These are phyloP conservation scores for Cadophora sp. DNA, from an alignment of 2,329 filamentous ascomycete species.

Conservation along the genomic window DNA sequence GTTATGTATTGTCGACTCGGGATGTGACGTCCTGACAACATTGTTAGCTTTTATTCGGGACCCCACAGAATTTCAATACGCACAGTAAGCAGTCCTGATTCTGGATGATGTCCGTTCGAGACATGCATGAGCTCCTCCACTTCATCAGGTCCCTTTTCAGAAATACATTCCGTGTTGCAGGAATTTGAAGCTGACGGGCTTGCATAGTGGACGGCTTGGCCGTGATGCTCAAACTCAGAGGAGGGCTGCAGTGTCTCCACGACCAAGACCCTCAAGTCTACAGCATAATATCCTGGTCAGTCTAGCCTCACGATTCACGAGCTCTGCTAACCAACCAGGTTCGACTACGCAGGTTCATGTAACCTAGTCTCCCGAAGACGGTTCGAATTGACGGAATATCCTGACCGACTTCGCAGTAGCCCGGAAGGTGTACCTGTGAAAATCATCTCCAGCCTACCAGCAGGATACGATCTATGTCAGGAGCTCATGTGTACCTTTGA, in stretches of 20 bases:
- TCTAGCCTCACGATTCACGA: neutral
- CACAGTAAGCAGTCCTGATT: constrained; percentile 12
- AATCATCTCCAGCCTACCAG: constrained; percentile 15
- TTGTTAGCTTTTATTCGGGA: constrained; percentile 24
- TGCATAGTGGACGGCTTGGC: constrained; percentile 12
- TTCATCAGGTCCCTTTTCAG: neutral
- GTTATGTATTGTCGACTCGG: neutral
- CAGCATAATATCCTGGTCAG: constrained; percentile 24
- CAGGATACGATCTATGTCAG: constrained; percentile 23
- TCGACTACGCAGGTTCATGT: constrained; percentile 26
- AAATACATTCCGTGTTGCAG: neutral
- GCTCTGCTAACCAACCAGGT: constrained; percentile 11
- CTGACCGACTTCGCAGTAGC: neutral
- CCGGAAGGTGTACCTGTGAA: constrained; percentile 17
- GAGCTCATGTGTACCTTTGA: constrained; percentile 10
- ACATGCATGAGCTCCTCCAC: neutral
- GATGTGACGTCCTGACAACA: neutral
- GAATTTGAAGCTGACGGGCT: neutral
- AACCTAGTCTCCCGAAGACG: constrained; percentile 23
- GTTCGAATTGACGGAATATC: constrained; percentile 4
- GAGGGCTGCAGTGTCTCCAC: constrained; percentile 18
- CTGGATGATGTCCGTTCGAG: neutral
- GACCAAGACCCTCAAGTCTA: constrained; percentile 20
- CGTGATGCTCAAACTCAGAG: constrained; percentile 18
- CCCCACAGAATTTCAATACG: constrained; percentile 22